These are phyloP conservation scores for Boletus sp. DNA, from an alignment of 768 basidiomycete species.

Conservation along the genomic window DNA sequence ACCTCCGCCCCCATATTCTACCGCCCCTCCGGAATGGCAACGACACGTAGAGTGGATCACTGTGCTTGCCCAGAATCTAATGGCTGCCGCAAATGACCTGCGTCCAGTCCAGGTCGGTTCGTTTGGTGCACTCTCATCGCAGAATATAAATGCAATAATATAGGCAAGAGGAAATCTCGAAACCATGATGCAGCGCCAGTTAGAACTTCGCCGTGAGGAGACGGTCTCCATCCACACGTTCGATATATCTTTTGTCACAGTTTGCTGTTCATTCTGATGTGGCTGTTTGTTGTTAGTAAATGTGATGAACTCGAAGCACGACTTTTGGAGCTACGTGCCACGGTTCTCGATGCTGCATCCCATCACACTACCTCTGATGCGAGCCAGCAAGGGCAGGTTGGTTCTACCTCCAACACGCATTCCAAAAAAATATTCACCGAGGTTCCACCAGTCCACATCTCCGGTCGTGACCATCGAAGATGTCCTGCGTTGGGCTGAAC, in stretches of 20 bases:
- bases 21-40: slow-evolving; percentile 63
- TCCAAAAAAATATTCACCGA: neutral
- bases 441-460: slow-evolving; percentile 7
- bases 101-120: slow-evolving; percentile 75
- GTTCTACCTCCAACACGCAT: neutral
- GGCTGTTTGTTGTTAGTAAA: slow-evolving; percentile 42
- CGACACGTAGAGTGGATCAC: slow-evolving; percentile 78
- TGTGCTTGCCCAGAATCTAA: slow-evolving; percentile 78
- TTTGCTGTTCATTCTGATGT: slow-evolving; percentile 7
- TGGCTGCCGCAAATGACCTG: slow-evolving; percentile 86
- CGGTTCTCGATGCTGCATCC: slow-evolving; percentile 14
- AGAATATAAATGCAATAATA: neutral
- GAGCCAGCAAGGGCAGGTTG: slow-evolving; percentile 16
- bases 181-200: slow-evolving; percentile 74
- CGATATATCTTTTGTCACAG: slow-evolving; percentile 21
- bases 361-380: neutral
- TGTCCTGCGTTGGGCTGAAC: slow-evolving; percentile 59
- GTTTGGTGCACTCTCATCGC: neutral
- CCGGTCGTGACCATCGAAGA: slow-evolving; percentile 32
- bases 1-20: slow-evolving; percentile 47
- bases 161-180: slow-evolving; percentile 82
- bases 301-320: slow-evolving; percentile 68
- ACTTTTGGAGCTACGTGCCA: slow-evolving; percentile 49
- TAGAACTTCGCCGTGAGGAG: slow-evolving; percentile 71
- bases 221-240: slow-evolving; percentile 67